These are phyloP conservation scores for Colletotrichum sp. DNA, from an alignment of 2,329 filamentous ascomycete genomes.

Conservation along the genomic window DNA sequence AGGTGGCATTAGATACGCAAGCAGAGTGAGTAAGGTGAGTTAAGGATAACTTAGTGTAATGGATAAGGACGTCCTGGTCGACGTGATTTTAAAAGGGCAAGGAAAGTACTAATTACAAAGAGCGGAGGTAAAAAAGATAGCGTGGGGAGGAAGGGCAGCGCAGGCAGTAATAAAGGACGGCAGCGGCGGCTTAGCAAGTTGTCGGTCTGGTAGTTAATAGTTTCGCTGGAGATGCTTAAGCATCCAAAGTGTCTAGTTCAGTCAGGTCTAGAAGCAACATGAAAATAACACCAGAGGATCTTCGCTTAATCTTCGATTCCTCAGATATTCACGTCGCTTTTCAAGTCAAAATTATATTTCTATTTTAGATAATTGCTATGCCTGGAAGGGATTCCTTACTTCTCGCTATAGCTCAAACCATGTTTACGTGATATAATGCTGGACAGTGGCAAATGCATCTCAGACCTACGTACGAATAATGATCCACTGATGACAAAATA, in stretches of 20 bases:
- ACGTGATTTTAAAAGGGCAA: neutral
- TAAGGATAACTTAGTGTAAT: neutral
- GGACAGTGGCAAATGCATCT: neutral
- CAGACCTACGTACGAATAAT: neutral
- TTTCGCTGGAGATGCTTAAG: neutral
- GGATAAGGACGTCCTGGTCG: neutral
- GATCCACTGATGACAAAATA: neutral
- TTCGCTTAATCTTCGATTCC: neutral
- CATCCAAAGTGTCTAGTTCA: neutral
- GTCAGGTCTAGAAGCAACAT: neutral
- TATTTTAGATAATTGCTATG: neutral
- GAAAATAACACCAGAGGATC: neutral
- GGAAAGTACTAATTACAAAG: neutral
- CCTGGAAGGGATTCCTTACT: neutral
- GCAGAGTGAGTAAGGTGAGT: neutral
- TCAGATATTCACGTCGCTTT: no score
- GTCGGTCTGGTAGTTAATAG: neutral
- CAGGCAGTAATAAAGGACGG: neutral
- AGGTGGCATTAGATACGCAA: neutral
- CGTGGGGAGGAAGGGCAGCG: neutral
- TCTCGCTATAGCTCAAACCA: neutral
- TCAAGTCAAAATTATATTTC: neutral
- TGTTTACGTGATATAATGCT: neutral
- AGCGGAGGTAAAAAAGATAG: neutral
- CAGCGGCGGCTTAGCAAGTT: neutral